Evolutionary conservation across 1,284 basidiomycete species (phyloP).

Genomic region (Omphalotus olearius): DNA sequence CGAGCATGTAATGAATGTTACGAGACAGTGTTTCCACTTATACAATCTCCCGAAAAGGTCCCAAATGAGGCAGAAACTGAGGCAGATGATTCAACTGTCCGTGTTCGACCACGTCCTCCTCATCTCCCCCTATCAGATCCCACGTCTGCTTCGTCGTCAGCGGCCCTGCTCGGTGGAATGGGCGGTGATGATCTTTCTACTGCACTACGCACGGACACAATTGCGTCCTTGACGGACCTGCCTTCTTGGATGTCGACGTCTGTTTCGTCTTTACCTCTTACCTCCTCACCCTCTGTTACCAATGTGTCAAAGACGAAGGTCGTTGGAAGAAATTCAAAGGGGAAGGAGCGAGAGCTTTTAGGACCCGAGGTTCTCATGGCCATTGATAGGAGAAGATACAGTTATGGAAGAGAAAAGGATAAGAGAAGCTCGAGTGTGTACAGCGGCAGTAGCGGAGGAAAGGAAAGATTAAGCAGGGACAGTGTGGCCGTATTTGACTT

Average conservation of each 20-base stretch:
- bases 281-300: constrained; percentile 24
- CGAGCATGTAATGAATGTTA: constrained; percentile 85
- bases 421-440: background rate
- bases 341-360: constrained; percentile 2
- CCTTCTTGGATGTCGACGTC: constrained; percentile 50
- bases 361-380: constrained; percentile 12
- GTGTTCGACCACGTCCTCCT: constrained; percentile 7
- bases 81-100: constrained; percentile 4
- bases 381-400: constrained; percentile 7
- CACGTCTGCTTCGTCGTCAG: background rate
- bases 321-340: background rate
- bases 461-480: background rate
- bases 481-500: constrained; percentile 4
- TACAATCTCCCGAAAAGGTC: constrained; percentile 29
- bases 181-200: background rate
- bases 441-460: background rate
- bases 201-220: constrained; percentile 19
- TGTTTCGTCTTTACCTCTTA: constrained; percentile 29
- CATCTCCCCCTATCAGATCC: constrained; percentile 11
- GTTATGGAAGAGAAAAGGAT: constrained; percentile 1
- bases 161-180: background rate
- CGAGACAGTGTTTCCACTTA: constrained; percentile 77
- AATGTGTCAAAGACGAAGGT: background rate
- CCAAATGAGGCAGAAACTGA: background rate
- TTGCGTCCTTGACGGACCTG: constrained; percentile 45